Base-by-base conservation (phyloP, 257 asterid species). In the Salvia hispanica region DNA sequence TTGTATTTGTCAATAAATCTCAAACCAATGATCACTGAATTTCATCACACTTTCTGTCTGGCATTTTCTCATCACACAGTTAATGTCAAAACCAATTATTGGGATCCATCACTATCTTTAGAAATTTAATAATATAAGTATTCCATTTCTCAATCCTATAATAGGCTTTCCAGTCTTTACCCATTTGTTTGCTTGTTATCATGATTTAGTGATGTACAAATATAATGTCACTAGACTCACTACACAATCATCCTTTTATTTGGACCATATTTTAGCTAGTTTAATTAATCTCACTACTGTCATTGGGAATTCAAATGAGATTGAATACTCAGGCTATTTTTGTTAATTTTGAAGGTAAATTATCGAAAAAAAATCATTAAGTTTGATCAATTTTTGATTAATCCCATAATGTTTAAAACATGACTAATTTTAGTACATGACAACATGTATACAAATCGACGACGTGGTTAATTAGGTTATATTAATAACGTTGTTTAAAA, bases 21-120 rank as follows among this genome's bases (percentile, higher is more conserved):
- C n/a, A 57, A 57, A 11, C 62, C 68, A 69, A 37, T 46, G 34
- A 18, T 18, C 21, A 18, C 21, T 18, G 21, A 18, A 18, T 18
- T 18, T 5, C 10, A 61, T 54, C 50, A 36, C 3, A 16, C 34
- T 69, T 48, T 47, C 3, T 76, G 76, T 59, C 73, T 70, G 66
- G 50, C 73, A 58, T 64, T 70, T 76, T 59, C 54, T 34, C 66
- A 51, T 64, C 76, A 65, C 13, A 45, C 72, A 25, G 53, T 44
- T 62, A 61, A 44, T 62, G 31, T 63, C 64, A 75, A 75, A 48
- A 31, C 61, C 67, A 43, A 55, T 61, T 54, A 62, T 74, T 69
- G 67, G 71, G 48, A 50, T 45, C 15, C 3, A 70, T 74, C 75
- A 54, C 67, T 74, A 21, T 74, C 68, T 47, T 48, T 63, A 67